phyloP scores from a whole-genome alignment of 768 basidiomycete genomes.

The Leccinellum rugosiceps region DNA sequence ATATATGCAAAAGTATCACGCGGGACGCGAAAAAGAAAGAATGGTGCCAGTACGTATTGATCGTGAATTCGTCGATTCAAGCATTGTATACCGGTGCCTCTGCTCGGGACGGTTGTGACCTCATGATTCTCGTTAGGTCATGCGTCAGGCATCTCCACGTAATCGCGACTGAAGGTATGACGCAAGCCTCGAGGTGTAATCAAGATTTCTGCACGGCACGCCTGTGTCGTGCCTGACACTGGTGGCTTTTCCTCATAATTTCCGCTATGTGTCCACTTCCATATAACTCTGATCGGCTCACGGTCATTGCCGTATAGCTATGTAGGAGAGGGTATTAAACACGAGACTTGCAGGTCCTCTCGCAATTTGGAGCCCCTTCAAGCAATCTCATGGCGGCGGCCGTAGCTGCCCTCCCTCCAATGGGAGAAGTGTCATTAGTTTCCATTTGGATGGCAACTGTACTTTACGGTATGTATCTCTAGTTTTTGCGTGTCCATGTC shows the following conservation, averaged over 20 bases:
- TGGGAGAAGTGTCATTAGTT: constrained; percentile 13
- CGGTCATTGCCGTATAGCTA: background rate
- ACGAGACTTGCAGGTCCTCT: background rate
- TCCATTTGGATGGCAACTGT: constrained; percentile 17
- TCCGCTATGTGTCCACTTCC: background rate
- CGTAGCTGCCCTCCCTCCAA: background rate
- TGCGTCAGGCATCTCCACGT: background rate
- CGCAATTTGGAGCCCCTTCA: background rate
- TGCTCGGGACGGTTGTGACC: background rate
- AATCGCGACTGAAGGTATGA: background rate
- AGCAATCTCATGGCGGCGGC: constrained; percentile 2
- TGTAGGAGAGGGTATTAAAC: constrained; percentile 1
- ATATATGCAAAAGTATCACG: background rate
- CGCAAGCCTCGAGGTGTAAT: background rate
- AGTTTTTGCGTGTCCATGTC: background rate
- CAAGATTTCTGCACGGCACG: background rate
- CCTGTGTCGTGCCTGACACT: constrained; percentile 1
- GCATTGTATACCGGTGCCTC: background rate
- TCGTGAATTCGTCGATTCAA: background rate
- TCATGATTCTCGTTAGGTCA: background rate
- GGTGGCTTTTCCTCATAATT: background rate
- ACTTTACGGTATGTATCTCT: constrained; percentile 13
- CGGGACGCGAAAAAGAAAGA: background rate
- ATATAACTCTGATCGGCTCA: background rate
- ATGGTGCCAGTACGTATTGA: background rate